These are phyloP conservation scores for Alternaria sp. DNA, from an alignment of 2,329 filamentous ascomycete genomes.

Conservation along the genomic window DNA sequence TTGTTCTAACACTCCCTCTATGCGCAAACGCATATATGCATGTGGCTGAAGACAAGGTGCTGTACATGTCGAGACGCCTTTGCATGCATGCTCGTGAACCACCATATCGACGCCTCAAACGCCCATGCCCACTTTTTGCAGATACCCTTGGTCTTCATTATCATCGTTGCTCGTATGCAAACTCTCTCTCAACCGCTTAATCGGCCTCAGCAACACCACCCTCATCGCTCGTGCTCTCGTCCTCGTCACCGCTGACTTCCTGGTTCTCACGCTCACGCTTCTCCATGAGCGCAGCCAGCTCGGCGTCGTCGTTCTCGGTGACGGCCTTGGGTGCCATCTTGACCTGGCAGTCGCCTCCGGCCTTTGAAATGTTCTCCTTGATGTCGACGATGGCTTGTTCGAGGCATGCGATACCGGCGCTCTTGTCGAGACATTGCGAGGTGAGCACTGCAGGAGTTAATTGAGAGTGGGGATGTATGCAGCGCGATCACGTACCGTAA, in stretches of 20 bases:
- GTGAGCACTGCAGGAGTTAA: conserved; percentile 71
- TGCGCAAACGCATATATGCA: not conserved
- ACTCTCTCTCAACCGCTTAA: conserved; percentile 22
- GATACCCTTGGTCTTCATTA: conserved; percentile 22
- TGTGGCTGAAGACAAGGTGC: conserved; percentile 1
- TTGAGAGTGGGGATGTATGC: not conserved
- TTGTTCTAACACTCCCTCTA: not conserved
- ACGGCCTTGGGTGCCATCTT: conserved; percentile 99
- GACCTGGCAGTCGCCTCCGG: conserved; percentile 81
- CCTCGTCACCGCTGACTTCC: conserved; percentile 97
- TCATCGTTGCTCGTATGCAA: conserved; percentile 19
- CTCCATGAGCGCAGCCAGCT: conserved; percentile 97
- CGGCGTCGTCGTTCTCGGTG: conserved; percentile 96
- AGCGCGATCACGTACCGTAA: conserved; percentile 59
- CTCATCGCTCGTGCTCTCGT: conserved; percentile 93
- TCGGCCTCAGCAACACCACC: conserved; percentile 58
- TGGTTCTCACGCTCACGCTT: conserved; percentile 98
- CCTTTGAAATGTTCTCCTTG: conserved; percentile 75
- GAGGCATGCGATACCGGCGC: conserved; percentile 78
- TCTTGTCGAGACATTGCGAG: conserved; percentile 94
- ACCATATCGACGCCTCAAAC: conserved; percentile 30
- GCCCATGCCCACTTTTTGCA: conserved; percentile 38
- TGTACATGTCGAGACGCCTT: conserved; percentile 26
- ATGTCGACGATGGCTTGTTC: conserved; percentile 92
- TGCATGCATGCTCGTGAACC: conserved; percentile 24